Base-by-base conservation (phyloP, 768 basidiomycete genomes). In the Pulveroboletus sp. region DNA sequence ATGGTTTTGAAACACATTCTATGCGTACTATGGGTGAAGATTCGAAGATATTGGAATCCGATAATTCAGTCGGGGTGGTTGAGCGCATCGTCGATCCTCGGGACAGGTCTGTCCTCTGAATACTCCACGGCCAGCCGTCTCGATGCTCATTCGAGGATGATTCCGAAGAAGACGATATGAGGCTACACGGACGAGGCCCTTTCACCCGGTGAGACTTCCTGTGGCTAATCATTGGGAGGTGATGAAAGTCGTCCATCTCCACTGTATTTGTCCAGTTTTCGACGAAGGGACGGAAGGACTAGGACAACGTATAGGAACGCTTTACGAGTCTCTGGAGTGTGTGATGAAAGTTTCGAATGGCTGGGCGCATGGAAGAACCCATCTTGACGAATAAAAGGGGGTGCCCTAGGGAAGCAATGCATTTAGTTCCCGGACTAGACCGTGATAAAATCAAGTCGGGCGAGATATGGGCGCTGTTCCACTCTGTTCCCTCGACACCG, bases 181-280 rank as follows among this genome's bases (percentile, higher is more conserved):
- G 63, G 54, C 65, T 67, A 38, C 47, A 58, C 24, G 66, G 68
- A 42, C 66, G 66, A 17, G 68, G 66, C 20, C 66, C 66, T 43
- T 54, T 59, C 14, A 68, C 49, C 43, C 58, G 59, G 26, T 42
- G 31, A 12, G 55, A 46, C 24, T 17, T 62, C 41, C 53, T 47
- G 14, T 14, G 55, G n/a, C 23, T 20, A 16, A 53, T 42, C 3
- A 51, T 19, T 5, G 42, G 41, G 32, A 54, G 53, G 16, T 51
- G 38, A 2, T 39, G 43, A 16, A 53, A 35, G 41, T 47, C 34
- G 24, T 59, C 52, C 61, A 62, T 58, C 16, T 42, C 39, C 5
- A 43, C 29, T 11, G 54, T 3, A 20, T 37, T 11, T 44, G 26
- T 46, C 12, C 34, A 49, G 43, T 13, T 34, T 41, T 32, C 51